These are phyloP conservation scores for Hydnomerulius pinastri DNA, from an alignment of 768 basidiomycete species.

Conservation along the genomic window DNA sequence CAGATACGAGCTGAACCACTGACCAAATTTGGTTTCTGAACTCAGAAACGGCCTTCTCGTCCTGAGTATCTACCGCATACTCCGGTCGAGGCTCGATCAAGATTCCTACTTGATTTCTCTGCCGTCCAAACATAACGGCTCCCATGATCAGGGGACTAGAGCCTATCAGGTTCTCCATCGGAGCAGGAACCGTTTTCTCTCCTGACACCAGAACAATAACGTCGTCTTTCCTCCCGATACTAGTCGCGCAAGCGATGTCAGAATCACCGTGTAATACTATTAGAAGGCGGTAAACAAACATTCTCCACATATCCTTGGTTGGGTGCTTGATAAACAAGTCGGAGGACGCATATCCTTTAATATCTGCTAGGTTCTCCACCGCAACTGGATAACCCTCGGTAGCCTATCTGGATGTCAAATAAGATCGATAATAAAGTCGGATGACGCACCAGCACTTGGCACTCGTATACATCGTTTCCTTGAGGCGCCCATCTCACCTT, in stretches of 20 bases:
- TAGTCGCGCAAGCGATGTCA: conserved; percentile 6
- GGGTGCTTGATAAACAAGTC: conserved; percentile 49
- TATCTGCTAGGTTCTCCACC: conserved; percentile 36
- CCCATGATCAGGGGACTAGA: conserved; percentile 20
- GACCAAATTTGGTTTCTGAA: conserved; percentile 27
- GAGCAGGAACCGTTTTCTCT: conserved; percentile 35
- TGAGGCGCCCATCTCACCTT: conserved; percentile 30
- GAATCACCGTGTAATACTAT: conserved; percentile 2
- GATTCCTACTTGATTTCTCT: conserved; percentile 29
- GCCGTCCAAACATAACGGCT: conserved; percentile 33
- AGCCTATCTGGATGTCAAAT: conserved; percentile 2
- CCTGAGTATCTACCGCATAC: conserved; percentile 7
- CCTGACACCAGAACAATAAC: conserved; percentile 32
- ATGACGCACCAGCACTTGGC: conserved; percentile 33
- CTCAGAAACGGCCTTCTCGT: conserved; percentile 4
- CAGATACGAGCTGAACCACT: background rate
- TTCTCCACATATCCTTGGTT: conserved; percentile 42
- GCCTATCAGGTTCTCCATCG: conserved; percentile 25
- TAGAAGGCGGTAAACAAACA: conserved; percentile 23
- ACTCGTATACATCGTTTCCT: conserved; percentile 35
- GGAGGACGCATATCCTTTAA: conserved; percentile 37
- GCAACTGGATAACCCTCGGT: conserved; percentile 1
- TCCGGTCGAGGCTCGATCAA: conserved; percentile 28
- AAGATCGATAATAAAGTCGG: background rate
- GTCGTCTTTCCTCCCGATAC: conserved; percentile 40